phyloP scores from a whole-genome alignment of 2,329 filamentous ascomycete genomes.

The Reticulascus tulasneorum region DNA sequence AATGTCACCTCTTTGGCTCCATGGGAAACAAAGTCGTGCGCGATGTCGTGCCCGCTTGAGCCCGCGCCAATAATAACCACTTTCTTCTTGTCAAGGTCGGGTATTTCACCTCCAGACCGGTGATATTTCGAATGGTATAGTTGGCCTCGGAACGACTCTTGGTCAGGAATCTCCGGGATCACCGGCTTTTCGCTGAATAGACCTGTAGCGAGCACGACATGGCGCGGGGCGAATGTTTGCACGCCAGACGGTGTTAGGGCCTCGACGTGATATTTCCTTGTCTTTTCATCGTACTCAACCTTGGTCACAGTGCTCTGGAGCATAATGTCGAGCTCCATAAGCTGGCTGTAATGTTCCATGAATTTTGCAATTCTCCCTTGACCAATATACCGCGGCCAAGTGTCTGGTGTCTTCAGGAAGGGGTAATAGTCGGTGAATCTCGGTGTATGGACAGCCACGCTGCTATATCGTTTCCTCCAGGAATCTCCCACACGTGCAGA shows the following conservation, averaged over 20 bases:
- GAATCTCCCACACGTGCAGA: slow-evolving; percentile 42
- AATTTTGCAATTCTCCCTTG: slow-evolving; percentile 45
- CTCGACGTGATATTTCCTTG: slow-evolving; percentile 32
- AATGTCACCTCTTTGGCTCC: slow-evolving; percentile 46
- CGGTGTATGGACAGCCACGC: slow-evolving; percentile 16
- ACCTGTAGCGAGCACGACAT: slow-evolving; percentile 45
- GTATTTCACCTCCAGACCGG: slow-evolving; percentile 30
- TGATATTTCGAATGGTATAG: slow-evolving; percentile 40
- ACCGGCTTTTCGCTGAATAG: slow-evolving; percentile 34
- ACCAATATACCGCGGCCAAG: slow-evolving; percentile 28
- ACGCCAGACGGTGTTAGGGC: slow-evolving; percentile 18
- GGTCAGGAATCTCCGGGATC: slow-evolving; percentile 34
- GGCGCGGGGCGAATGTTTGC: slow-evolving; percentile 29
- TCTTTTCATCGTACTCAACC: slow-evolving; percentile 32
- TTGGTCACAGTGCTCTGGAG: slow-evolving; percentile 32
- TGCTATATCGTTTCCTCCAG: slow-evolving; percentile 45
- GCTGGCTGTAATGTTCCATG: slow-evolving; percentile 42
- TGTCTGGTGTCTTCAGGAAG: slow-evolving; percentile 18
- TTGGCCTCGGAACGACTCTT: slow-evolving; percentile 35
- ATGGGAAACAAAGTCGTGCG: slow-evolving; percentile 44
- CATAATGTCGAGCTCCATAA: slow-evolving; percentile 46
- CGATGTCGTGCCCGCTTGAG: slow-evolving; percentile 47
- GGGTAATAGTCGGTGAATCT: slow-evolving; percentile 20
- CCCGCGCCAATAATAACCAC: slow-evolving; percentile 45
- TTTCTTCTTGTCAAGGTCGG: slow-evolving; percentile 28